These are phyloP conservation scores for Euphrasia arctica DNA, from an alignment of 305 asterid species.

Conservation along the genomic window DNA sequence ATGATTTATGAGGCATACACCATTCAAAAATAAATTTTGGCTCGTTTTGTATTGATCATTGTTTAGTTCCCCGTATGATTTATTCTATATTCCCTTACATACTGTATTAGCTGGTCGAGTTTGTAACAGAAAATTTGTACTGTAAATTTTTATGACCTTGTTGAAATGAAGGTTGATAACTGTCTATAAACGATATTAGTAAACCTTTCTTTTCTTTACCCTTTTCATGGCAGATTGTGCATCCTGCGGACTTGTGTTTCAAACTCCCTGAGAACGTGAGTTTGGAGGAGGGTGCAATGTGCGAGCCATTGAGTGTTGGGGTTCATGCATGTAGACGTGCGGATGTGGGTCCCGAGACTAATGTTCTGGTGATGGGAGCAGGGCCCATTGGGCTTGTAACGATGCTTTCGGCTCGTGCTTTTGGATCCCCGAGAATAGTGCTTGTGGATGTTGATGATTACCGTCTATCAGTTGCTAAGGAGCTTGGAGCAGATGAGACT, in stretches of 20 bases:
- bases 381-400: slow-evolving; percentile 79
- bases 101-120: too few relatives aligned
- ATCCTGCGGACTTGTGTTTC: slow-evolving; percentile 79
- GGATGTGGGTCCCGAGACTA: slow-evolving; percentile 73
- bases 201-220: slow-evolving; percentile 1
- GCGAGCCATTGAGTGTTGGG: slow-evolving; percentile 91
- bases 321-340: slow-evolving; percentile 92
- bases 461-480: slow-evolving; percentile 1
- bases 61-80: too few relatives aligned
- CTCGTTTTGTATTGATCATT: too few relatives aligned
- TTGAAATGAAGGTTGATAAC: background rate
- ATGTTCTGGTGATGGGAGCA: slow-evolving; percentile 85
- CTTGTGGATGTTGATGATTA: background rate
- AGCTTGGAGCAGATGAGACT: slow-evolving; percentile 35
- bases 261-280: slow-evolving; percentile 79
- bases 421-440: slow-evolving; percentile 4
- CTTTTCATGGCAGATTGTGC: slow-evolving; percentile 52
- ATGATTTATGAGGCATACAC: too few relatives aligned
- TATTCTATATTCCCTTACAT: too few relatives aligned
- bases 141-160: too few relatives aligned
- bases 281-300: slow-evolving; percentile 93
- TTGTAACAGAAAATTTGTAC: too few relatives aligned
- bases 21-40: too few relatives aligned
- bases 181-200: background rate
- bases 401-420: background rate